A percentile compares a stretch with the other conserved stretches of the same genome.
These are phyloP conservation scores for Athelia sp. DNA, from an alignment of 1,284 basidiomycete species.

Conservation along the genomic window DNA sequence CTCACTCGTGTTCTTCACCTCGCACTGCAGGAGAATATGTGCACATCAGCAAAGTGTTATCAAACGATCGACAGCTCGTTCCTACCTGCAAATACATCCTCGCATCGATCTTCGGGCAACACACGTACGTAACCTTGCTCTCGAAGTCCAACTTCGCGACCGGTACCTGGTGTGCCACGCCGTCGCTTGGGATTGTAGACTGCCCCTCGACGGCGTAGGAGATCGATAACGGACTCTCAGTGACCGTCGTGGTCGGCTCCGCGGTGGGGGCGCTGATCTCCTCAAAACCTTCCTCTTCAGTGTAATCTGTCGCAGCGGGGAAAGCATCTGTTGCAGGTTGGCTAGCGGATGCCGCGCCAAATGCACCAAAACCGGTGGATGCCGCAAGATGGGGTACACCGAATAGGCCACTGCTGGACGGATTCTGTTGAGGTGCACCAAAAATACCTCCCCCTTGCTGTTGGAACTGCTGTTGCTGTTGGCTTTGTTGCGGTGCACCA, in stretches of 20 bases:
- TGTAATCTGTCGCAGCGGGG: slow-evolving; percentile 9
- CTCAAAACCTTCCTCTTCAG: slow-evolving; percentile 19
- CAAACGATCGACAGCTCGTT: slow-evolving; percentile 5
- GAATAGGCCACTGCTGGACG: slow-evolving; percentile 5
- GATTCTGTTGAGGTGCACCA: background rate
- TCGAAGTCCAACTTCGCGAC: slow-evolving; percentile 45
- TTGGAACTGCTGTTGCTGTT: slow-evolving; percentile 13
- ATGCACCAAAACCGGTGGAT: too few species aligned
- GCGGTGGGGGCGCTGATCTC: slow-evolving; percentile 18
- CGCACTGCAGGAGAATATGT: too few species aligned
- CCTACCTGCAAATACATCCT: slow-evolving; percentile 42
- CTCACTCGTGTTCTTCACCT: slow-evolving; percentile 47
- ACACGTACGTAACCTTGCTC: slow-evolving; percentile 40
- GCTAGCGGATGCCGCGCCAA: too few species aligned
- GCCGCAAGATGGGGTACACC: too few species aligned
- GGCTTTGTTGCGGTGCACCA: background rate
- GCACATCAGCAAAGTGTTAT: slow-evolving; percentile 6
- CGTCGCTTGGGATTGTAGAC: slow-evolving; percentile 48
- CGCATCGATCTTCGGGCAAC: slow-evolving; percentile 41
- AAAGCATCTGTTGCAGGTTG: too few species aligned
- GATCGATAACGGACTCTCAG: slow-evolving; percentile 43
- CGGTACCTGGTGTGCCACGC: slow-evolving; percentile 46
- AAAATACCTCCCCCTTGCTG: slow-evolving; percentile 4
- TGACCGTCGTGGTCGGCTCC: slow-evolving; percentile 36
- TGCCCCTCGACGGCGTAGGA: slow-evolving; percentile 44